Conservation (phyloP, 177 flowering plant species). For the Vitis hybrid region DNA sequence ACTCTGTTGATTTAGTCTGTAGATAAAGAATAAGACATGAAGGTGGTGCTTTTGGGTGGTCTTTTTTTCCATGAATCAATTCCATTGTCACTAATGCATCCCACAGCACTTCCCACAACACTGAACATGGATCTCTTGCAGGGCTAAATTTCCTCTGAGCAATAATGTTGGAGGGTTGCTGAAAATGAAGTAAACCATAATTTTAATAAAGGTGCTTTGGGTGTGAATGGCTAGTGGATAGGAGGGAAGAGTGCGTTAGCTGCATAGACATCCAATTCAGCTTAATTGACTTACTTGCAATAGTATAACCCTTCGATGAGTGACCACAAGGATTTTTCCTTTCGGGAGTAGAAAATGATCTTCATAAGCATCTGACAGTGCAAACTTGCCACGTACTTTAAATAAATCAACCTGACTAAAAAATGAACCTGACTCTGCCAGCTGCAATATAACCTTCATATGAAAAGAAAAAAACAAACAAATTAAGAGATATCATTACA, state of each 20-base stretch:
- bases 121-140: slow-evolving; percentile 90
- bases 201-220: background rate
- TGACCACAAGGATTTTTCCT: slow-evolving; percentile 72
- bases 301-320: slow-evolving; percentile 85
- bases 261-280: slow-evolving; percentile 2
- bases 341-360: slow-evolving; percentile 89
- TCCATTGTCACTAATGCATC: slow-evolving; percentile 81
- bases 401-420: slow-evolving; percentile 95
- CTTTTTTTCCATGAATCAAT: slow-evolving; percentile 76
- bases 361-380: slow-evolving; percentile 95
- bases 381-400: slow-evolving; percentile 96
- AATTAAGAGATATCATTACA: background rate
- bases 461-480: slow-evolving; percentile 17
- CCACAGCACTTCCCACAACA: slow-evolving; percentile 93
- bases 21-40: slow-evolving; percentile 72
- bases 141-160: slow-evolving; percentile 91
- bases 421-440: slow-evolving; percentile 94
- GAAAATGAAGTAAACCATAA: slow-evolving; percentile 20
- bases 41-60: slow-evolving; percentile 61
- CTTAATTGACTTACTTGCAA: slow-evolving; percentile 91
- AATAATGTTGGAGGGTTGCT: slow-evolving; percentile 78
- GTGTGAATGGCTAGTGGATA: background rate
- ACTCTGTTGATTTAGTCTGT: slow-evolving; percentile 46
- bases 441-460: slow-evolving; percentile 82
- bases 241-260: background rate